phyloP scores from a whole-genome alignment of 2,329 filamentous ascomycete genomes.

The Didymella exigua region DNA sequence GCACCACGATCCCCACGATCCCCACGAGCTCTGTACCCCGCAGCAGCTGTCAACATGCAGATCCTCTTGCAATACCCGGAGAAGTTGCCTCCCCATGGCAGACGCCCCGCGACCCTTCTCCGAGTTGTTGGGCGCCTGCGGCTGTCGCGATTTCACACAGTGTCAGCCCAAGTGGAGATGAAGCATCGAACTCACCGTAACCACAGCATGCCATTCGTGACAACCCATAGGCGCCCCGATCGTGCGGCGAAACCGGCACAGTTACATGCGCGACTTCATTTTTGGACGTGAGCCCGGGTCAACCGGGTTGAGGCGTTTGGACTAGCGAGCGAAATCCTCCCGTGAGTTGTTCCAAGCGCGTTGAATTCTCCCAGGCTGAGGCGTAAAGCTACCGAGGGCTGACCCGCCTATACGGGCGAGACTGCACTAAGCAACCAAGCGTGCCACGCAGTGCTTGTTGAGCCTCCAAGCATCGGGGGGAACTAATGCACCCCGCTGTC shows the following conservation, averaged over 20 bases:
- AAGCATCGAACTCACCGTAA: neutral
- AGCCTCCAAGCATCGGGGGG: constrained; percentile 27
- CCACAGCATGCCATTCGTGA: neutral
- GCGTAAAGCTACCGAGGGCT: constrained; percentile 15
- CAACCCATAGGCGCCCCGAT: constrained; percentile 5
- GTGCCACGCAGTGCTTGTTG: constrained; percentile 32
- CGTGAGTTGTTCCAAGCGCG: constrained; percentile 33
- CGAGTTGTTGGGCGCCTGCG: neutral
- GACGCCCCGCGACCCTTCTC: neutral
- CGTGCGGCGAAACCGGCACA: constrained; percentile 2
- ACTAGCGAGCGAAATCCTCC: constrained; percentile 23
- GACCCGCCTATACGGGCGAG: constrained; percentile 16
- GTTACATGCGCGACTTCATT: neutral
- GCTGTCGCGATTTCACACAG: constrained; percentile 3
- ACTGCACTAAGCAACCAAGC: constrained; percentile 24
- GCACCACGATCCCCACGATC: constrained; percentile 1
- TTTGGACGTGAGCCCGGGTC: constrained; percentile 2
- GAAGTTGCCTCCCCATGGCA: constrained; percentile 10
- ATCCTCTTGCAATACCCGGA: constrained; percentile 7
- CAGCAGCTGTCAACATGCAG: constrained; percentile 10
- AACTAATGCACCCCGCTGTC: constrained; percentile 37
- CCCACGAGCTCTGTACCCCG: constrained; percentile 7
- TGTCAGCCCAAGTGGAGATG: constrained; percentile 6
- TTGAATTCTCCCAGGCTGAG: neutral
- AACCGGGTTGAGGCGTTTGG: constrained; percentile 2